Evolutionary conservation across 2,329 filamentous ascomycete genomes (phyloP), one percentile per base, ranked within the genome.

Genomic region (Zarea fungicola): DNA sequence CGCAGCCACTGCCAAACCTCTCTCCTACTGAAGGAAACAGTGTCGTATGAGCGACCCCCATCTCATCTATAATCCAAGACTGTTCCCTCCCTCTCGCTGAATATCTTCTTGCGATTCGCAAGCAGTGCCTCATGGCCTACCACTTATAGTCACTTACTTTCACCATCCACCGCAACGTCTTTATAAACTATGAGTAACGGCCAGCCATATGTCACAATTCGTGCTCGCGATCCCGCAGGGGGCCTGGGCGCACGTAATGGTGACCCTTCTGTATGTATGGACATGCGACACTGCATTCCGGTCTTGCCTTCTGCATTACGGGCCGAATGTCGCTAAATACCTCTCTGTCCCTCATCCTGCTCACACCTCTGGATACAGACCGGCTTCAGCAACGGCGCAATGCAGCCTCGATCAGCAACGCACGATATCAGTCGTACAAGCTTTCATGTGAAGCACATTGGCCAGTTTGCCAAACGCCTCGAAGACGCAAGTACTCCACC

Each of bases 371-470:
- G 10, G 23, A 31, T 37, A 25, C 26, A 50, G 42, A 18, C 9
- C 28, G 35, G 18, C 37, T 31, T 42, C 14, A 42, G 28, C 35
- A 43, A 39, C 42, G 37, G 36, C 42, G 32, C 34, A 19, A 41
- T 40, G 23, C 37, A 41, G 21, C 61, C 65, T 56, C 64, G 63
- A 55, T 67, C 65, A 36, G 64, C 76, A 18, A 81, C 77, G 13
- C 78, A 81, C 58, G 77, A 81, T 58, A 77, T 73, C 39, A 78
- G 77, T 57, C 75, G 77, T 35, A 75, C 78, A 4, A 79, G 67
- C 65, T 80, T 77, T 53, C 77, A 81, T 60, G 71, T 81, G 44
- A 80, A 79, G 61, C 70, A 79, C 51, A 67, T 81, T 35, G 69
- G 73, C 42, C 70, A 73, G 49, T 81, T 80, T 57, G 77, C 76